Base-by-base conservation (phyloP, 2,329 filamentous ascomycete species). In the Fusarium azukiicola region DNA sequence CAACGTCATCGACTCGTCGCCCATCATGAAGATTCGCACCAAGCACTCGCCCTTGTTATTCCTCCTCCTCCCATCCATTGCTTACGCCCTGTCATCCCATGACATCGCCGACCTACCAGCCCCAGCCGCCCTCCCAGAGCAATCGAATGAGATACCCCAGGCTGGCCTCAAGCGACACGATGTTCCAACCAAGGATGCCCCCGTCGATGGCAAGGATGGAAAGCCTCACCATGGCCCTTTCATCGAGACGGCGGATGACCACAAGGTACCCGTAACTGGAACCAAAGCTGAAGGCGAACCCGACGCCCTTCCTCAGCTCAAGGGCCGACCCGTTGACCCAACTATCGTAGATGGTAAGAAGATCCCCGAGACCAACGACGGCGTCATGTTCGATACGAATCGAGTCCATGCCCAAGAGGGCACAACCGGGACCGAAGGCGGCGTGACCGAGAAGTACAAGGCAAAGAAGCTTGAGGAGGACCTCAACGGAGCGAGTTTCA, bases 341-440 rank as follows among this genome's bases (percentile, higher is more conserved):
- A 92, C 90, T 38, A 85, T 92, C 14, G 86, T 93, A 58, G 91
- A 94, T 69, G 93, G 93, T 80, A 91, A 91, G 83, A 92, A 91
- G 86, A 93, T 95, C 32, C 93, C 93, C 40, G 90, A 93, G 78
- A 90, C 89, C 75, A 94, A 95, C 80, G 94, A 98, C 85, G 96
- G 97, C 52, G 96, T 99, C 74, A 99, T 99, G 97, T 96, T 98
- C 84, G 97, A 99, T 86, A 96, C 95, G 78, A 92, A 96, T 84
- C 91, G 96, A 79, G 88, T 92, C 49, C 92, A 93, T 52, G 96
- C 97, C 8, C 97, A 97, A 85, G 92, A 97, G 85, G 97, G 97
- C 63, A 98, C 96, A 4, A 96, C 95, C 7, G 97, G 97, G 50
- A 98, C 96, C 3, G 96, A 97, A 84, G 97, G 97, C 17, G 97